A percentile compares a stretch with the other conserved stretches of the same genome.
phyloP scores from a whole-genome alignment of 441 rosid genomes.

The Lepidium campestre region DNA sequence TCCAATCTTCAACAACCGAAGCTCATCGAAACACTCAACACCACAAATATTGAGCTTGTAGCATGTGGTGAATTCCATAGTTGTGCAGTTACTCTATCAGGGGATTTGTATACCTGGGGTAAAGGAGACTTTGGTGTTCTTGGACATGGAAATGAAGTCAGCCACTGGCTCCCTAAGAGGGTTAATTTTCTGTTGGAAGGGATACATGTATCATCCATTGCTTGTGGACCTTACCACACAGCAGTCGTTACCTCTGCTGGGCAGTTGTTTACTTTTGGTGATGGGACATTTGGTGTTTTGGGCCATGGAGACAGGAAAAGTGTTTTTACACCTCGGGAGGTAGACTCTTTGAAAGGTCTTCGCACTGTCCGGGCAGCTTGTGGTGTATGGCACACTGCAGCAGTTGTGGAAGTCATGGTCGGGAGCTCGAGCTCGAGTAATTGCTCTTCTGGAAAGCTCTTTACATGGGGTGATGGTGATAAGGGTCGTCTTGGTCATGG shows the following conservation, averaged over 20 bases:
- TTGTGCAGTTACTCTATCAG: conserved; percentile 95
- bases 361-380: conserved; percentile 92
- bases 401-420: conserved; percentile 94
- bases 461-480: conserved; percentile 98
- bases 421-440: conserved; percentile 87
- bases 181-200: conserved; percentile 92
- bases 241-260: conserved; percentile 92
- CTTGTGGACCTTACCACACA: conserved; percentile 98
- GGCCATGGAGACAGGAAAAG: conserved; percentile 89
- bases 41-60: conserved; percentile 78
- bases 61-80: conserved; percentile 94
- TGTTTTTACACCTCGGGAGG: conserved; percentile 79
- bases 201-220: conserved; percentile 81
- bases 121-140: conserved; percentile 92
- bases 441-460: conserved; percentile 87
- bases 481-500: conserved; percentile 94
- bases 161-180: conserved; percentile 89
- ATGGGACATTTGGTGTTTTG: conserved; percentile 94
- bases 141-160: conserved; percentile 92
- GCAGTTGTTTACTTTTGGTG: conserved; percentile 93
- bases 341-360: conserved; percentile 89
- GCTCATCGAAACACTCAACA: conserved; percentile 74
- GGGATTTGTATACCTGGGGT: conserved; percentile 97
- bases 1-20: conserved; percentile 81
- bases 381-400: conserved; percentile 99